Percentiles rank a stretch among this genome's conserved stretches.
Conservation (phyloP, 257 asterid genomes). For the Gardenia jasminoides region DNA sequence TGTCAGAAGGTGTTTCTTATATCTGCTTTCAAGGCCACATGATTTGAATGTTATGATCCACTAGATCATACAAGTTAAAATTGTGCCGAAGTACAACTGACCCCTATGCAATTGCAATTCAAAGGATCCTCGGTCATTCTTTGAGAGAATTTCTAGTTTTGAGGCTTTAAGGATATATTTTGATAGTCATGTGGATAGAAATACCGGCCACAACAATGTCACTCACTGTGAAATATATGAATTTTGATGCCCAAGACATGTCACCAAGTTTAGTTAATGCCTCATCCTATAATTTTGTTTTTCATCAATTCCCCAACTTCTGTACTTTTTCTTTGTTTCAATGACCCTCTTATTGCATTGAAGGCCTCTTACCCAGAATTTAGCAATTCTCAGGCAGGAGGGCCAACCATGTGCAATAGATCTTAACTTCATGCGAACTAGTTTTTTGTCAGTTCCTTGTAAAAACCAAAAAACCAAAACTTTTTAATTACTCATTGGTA, state of each 20-base stretch:
- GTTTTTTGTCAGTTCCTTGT: too few species aligned
- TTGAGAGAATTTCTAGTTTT: background rate
- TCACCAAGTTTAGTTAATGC: background rate
- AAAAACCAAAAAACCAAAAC: too few species aligned
- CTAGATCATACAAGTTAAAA: background rate
- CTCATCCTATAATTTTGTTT: background rate
- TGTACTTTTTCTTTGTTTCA: background rate
- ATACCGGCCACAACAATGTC: background rate
- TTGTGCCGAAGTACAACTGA: background rate
- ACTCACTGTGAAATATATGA: background rate
- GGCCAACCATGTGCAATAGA: background rate
- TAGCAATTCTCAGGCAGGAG: background rate
- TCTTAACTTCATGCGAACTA: too few species aligned
- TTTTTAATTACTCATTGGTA: background rate
- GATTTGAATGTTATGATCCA: background rate
- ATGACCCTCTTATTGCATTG: background rate
- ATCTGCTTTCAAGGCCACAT: conserved; percentile 2
- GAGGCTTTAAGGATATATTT: background rate
- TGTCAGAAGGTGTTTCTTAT: background rate
- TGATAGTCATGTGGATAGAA: background rate
- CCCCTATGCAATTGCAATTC: background rate
- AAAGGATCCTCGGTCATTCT: background rate
- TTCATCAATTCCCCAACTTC: background rate
- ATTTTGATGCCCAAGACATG: background rate
- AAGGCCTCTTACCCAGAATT: background rate